These are phyloP conservation scores for Pisolithus microcarpus DNA, from an alignment of 768 basidiomycete species.

Conservation along the genomic window DNA sequence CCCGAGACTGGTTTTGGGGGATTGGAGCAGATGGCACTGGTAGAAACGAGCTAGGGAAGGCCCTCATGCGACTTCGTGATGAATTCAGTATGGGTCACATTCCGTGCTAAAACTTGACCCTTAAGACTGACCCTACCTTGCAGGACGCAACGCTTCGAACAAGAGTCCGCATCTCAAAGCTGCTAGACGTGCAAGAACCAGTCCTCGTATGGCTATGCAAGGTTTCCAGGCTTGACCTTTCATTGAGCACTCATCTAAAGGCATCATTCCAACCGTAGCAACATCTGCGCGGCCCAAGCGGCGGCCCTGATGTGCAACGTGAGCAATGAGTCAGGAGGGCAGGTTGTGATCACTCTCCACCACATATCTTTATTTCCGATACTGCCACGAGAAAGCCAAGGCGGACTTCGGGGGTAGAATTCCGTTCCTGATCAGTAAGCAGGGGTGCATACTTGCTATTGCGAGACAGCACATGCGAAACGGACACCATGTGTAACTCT, in stretches of 20 bases:
- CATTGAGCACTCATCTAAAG: no score
- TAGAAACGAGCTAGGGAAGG: conserved; percentile 67
- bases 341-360: not conserved
- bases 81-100: conserved; percentile 34
- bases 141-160: not conserved
- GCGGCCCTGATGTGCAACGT: conserved; percentile 21
- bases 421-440: no score
- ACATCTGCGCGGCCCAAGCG: conserved; percentile 37
- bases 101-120: not conserved
- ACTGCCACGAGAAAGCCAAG: conserved; percentile 12
- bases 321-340: not conserved
- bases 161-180: not conserved
- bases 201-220: conserved; percentile 15
- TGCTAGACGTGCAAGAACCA: conserved; percentile 3
- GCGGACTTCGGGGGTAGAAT: no score
- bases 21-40: conserved; percentile 59
- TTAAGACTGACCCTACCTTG: no score
- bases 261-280: conserved; percentile 49
- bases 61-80: conserved; percentile 54
- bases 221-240: conserved; percentile 7
- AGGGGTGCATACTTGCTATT: no score
- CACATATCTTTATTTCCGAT: conserved; percentile 8
- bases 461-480: no score
- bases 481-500: no score
- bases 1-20: conserved; percentile 74